Evolutionary conservation across 768 basidiomycete species (phyloP).

Genomic region (Agrocybe chaxingu): DNA sequence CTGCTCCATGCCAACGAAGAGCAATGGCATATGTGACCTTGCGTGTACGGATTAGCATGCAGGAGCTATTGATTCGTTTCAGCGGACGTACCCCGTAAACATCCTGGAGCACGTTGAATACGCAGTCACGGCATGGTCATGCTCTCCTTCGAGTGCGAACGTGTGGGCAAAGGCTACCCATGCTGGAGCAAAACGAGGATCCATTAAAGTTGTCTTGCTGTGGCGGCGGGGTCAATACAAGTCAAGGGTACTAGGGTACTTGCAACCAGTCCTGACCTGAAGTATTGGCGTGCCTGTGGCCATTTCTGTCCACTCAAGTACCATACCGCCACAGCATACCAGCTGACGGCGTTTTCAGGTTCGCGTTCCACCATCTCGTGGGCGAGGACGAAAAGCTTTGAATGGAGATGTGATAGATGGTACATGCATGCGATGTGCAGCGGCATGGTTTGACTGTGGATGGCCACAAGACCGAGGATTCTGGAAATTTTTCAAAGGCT

Average conservation of each 20-base stretch:
- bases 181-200: constrained; percentile 92
- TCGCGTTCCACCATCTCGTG: constrained; percentile 95
- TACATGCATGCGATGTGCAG: constrained; percentile 98
- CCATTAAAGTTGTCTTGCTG: constrained; percentile 96
- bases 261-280: constrained; percentile 55
- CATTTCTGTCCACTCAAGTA: constrained; percentile 87
- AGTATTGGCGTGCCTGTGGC: constrained; percentile 89
- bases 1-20: constrained; percentile 99
- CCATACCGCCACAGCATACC: constrained; percentile 99
- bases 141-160: constrained; percentile 95
- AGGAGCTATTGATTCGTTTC: background rate
- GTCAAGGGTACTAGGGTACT: background rate
- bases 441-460: constrained; percentile 88
- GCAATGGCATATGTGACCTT: constrained; percentile 92
- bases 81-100: constrained; percentile 76
- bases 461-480: constrained; percentile 79
- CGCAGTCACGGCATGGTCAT: constrained; percentile 97
- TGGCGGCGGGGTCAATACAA: constrained; percentile 7
- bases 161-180: constrained; percentile 99
- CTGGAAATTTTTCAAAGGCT: constrained; percentile 32
- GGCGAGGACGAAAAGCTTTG: constrained; percentile 91
- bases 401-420: constrained; percentile 87
- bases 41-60: background rate
- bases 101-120: constrained; percentile 96
- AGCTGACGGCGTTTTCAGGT: constrained; percentile 89